Base-by-base conservation (phyloP, 2,329 filamentous ascomycete species). In the Botrytis cinerea region DNA sequence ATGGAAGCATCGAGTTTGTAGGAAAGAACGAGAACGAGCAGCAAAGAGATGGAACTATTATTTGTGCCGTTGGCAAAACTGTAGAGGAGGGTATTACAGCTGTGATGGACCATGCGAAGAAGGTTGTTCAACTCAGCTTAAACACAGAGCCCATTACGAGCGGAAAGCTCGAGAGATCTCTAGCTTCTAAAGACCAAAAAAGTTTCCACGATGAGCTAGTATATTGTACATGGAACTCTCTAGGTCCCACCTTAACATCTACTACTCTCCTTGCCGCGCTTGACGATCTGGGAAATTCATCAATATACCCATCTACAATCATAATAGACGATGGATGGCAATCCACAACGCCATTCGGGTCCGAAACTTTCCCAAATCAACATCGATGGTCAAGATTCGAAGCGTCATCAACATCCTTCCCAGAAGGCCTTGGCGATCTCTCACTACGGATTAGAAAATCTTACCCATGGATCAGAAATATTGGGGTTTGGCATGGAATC, bases 261-360 rank as follows among this genome's bases (percentile, higher is more conserved):
- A 40, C 66, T 32, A 73, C 54, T 10, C 57, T 76, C 32, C 54
- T 70, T 32, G 40, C 60, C 32, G 72, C 73, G 6, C 69, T 75
- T 25, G 71, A 74, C 10, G 71, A 40, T 28, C 73, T 75, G 7
- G 60, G 40, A 2, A 32, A n/a, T 28, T 63, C 73, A 12, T 64
- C 57, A 3, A 73, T 75, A 22, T 64, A 59, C n/a, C 75, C 75
- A 48, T 73, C 75, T 38, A 76, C 75, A 38, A 35, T 74, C 4
- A 73, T 76, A n/a, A 76, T 76, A 38, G 75, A 76, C 35, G 74
- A 76, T 25, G 75, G 75, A 10, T 76, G 75, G 75, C 75, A 76
- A 43, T 74, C 74, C 8, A 70, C 74, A 40, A 71, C 67, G 6
- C 22, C 59, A 4, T 63, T 66, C 40, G 74, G 75, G 4, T 38